Evolutionary conservation across 371 early-diverging fungal genomes (phyloP).

Genomic region (Mucor velutinosus): DNA sequence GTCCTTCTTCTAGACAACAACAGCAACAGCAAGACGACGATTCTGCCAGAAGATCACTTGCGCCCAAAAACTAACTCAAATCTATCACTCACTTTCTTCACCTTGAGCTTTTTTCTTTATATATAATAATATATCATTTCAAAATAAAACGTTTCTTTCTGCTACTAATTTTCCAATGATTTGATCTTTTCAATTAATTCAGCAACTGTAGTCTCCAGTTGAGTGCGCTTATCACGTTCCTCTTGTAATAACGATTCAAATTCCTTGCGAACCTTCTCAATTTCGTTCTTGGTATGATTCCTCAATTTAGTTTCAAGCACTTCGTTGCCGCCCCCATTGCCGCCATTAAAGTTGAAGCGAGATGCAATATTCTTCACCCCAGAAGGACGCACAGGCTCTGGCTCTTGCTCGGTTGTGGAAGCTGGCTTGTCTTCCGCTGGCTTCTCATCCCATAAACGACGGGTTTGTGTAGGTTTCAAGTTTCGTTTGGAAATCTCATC

Average conservation of each 20-base stretch:
- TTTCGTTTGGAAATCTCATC: slow-evolving; percentile 40
- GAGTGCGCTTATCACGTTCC: slow-evolving; percentile 52
- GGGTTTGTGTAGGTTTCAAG: slow-evolving; percentile 42
- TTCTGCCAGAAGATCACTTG: slow-evolving; percentile 16
- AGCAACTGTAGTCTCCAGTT: slow-evolving; percentile 50
- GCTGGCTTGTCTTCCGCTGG: slow-evolving; percentile 29
- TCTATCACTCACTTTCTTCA: not conserved
- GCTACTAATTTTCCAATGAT: slow-evolving; percentile 21
- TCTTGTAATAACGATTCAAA: slow-evolving; percentile 44
- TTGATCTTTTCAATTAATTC: slow-evolving; percentile 43
- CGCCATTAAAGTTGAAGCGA: slow-evolving; percentile 55
- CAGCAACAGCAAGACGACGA: slow-evolving; percentile 24
- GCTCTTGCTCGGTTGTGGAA: slow-evolving; percentile 16
- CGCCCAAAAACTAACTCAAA: slow-evolving; percentile 12
- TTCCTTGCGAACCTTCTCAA: slow-evolving; percentile 57
- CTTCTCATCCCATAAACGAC: slow-evolving; percentile 46
- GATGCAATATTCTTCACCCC: slow-evolving; percentile 59
- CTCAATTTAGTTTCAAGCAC: slow-evolving; percentile 61
- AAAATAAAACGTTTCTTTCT: not conserved
- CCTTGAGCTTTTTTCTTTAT: not conserved
- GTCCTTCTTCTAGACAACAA: slow-evolving; percentile 7
- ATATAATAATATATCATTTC: not conserved
- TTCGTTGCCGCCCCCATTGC: slow-evolving; percentile 50
- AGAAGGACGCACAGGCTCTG: slow-evolving; percentile 40
- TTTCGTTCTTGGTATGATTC: slow-evolving; percentile 61